phyloP scores from a whole-genome alignment of 768 basidiomycete species.

The Suillus hirtellus region DNA sequence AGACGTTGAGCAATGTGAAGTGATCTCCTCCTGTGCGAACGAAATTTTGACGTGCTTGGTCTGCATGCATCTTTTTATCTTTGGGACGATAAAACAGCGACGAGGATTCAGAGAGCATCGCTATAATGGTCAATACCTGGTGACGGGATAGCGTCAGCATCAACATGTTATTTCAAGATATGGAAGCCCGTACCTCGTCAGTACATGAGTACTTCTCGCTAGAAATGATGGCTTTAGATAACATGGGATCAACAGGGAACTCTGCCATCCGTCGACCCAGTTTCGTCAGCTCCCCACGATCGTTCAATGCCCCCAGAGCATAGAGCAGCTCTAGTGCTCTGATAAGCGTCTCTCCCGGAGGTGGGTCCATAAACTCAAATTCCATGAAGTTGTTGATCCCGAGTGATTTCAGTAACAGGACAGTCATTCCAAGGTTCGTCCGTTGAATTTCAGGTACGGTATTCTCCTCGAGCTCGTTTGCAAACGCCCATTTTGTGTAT shows the following conservation, averaged over 20 bases:
- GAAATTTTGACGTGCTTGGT: conserved; percentile 97
- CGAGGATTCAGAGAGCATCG: conserved; percentile 94
- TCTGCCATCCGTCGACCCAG: conserved; percentile 97
- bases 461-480: conserved; percentile 94
- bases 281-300: conserved; percentile 95
- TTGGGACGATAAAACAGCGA: conserved; percentile 97
- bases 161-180: neutral
- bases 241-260: conserved; percentile 97
- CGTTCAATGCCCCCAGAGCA: conserved; percentile 94
- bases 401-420: conserved; percentile 90
- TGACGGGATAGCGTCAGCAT: neutral
- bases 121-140: conserved; percentile 92
- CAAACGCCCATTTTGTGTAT: conserved; percentile 97
- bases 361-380: conserved; percentile 98
- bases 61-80: conserved; percentile 96
- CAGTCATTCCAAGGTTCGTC: conserved; percentile 96
- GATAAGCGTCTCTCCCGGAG: conserved; percentile 97
- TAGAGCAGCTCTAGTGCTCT: conserved; percentile 91
- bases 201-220: conserved; percentile 94
- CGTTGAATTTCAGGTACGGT: conserved; percentile 98
- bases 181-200: conserved; percentile 75
- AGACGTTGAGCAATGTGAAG: conserved; percentile 95
- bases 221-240: conserved; percentile 94
- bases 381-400: conserved; percentile 98
- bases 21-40: conserved; percentile 95